Percentiles rank a stretch among this genome's conserved stretches.
Conservation (phyloP, 2,329 filamentous ascomycete genomes). For the Westerdykella aurantiaca region DNA sequence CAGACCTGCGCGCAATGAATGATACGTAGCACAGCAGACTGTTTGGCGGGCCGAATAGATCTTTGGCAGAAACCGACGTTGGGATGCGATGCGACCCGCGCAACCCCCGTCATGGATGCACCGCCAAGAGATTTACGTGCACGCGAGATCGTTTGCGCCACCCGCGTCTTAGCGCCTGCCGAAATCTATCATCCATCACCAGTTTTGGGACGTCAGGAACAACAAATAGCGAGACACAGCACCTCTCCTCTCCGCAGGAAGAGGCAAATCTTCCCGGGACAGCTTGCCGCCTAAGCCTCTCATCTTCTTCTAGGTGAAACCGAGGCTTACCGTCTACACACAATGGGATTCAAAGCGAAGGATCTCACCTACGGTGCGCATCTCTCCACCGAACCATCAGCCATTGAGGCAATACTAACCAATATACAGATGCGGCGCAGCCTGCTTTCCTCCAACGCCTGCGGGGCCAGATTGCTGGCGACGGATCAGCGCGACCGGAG, state of each 20-base stretch:
- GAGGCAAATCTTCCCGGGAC: too few relatives aligned
- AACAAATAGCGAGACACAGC: constrained; percentile 6
- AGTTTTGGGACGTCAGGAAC: not conserved
- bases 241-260: not conserved
- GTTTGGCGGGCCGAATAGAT: not conserved
- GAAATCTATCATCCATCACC: not conserved
- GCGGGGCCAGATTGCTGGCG: constrained; percentile 50
- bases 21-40: not conserved
- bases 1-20: not conserved
- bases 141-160: not conserved
- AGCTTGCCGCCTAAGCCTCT: too few relatives aligned
- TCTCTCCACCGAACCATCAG: not conserved
- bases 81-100: not conserved
- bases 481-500: constrained; percentile 43
- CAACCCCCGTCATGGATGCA: not conserved
- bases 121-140: not conserved
- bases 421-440: constrained; percentile 49
- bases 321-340: too few relatives aligned
- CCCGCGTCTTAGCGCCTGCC: not conserved
- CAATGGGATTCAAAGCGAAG: constrained; percentile 58
- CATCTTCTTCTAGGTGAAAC: too few relatives aligned
- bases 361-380: constrained; percentile 60
- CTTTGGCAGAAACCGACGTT: not conserved
- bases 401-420: constrained; percentile 42
- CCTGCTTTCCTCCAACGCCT: constrained; percentile 44